Conservation (phyloP, 768 basidiomycete genomes). For the Lentinus brumalis region DNA sequence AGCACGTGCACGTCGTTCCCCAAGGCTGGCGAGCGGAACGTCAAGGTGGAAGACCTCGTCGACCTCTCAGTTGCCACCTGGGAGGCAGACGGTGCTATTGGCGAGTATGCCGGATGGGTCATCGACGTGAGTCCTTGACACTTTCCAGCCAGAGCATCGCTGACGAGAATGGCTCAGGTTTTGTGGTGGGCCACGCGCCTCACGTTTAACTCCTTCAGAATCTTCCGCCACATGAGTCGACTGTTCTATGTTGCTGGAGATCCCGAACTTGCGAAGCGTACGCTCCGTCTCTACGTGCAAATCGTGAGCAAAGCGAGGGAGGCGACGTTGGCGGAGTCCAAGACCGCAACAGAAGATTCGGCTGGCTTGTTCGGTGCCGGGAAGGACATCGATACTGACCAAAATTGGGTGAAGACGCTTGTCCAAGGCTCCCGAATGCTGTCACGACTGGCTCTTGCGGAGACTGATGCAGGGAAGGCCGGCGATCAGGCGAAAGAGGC, state of each 20-base stretch:
- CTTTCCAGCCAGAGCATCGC: background rate
- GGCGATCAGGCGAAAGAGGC: constrained; percentile 67
- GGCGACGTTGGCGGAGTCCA: constrained; percentile 45
- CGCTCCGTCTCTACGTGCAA: constrained; percentile 79
- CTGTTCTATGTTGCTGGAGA: constrained; percentile 66
- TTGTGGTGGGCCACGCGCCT: constrained; percentile 94
- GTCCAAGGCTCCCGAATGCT: constrained; percentile 80
- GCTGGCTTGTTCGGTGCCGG: constrained; percentile 15
- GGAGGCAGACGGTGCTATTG: constrained; percentile 70
- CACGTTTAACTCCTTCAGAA: constrained; percentile 88
- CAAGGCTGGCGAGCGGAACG: constrained; percentile 75
- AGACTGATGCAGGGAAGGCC: constrained; percentile 22
- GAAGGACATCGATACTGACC: constrained; percentile 62
- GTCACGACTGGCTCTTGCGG: constrained; percentile 48
- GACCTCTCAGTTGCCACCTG: constrained; percentile 80
- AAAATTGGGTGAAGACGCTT: constrained; percentile 75
- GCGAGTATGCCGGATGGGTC: constrained; percentile 72
- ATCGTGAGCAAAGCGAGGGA: constrained; percentile 83
- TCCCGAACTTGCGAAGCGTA: constrained; percentile 65
- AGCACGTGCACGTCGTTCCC: constrained; percentile 76
- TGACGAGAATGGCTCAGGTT: constrained; percentile 44
- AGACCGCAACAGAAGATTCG: constrained; percentile 23
- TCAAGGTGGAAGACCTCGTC: constrained; percentile 79
- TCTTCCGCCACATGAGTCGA: constrained; percentile 84
- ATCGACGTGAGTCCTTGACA: constrained; percentile 64